Conservation (phyloP, 75 land plant species). For the Adiantum capillusveneris region DNA sequence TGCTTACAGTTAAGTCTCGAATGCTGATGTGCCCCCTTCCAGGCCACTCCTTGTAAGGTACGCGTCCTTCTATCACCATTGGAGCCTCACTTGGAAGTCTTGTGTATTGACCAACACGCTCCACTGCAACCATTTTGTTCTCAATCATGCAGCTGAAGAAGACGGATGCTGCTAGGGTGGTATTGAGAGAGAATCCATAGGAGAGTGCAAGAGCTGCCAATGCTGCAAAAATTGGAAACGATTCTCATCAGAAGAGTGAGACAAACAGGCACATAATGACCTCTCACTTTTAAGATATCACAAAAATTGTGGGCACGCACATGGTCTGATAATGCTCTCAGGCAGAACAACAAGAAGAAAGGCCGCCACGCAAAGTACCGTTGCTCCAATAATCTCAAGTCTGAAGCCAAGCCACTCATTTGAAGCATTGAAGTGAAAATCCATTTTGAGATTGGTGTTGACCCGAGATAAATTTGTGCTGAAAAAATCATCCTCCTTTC, state of each 20-base stretch:
- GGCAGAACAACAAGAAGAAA: constrained; percentile 78
- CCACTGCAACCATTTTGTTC: constrained; percentile 80
- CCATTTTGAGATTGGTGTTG: constrained; percentile 78
- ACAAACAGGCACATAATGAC: not conserved
- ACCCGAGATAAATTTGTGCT: constrained; percentile 64
- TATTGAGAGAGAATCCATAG: constrained; percentile 69
- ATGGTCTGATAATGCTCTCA: constrained; percentile 66
- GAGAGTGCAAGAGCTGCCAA: constrained; percentile 79
- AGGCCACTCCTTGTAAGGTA: constrained; percentile 56
- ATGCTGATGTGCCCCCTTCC: constrained; percentile 43
- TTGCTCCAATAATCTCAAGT: constrained; percentile 73
- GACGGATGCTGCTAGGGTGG: constrained; percentile 43
- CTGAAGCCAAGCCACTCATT: constrained; percentile 98
- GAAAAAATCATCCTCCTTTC: constrained; percentile 53
- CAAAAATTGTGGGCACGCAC: constrained; percentile 17
- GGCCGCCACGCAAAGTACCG: constrained; percentile 71
- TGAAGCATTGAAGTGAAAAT: constrained; percentile 89
- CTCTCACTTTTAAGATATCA: not conserved
- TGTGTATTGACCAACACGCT: constrained; percentile 71
- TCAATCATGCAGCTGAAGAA: constrained; percentile 69
- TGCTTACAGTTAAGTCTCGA: constrained; percentile 51
- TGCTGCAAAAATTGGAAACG: not conserved
- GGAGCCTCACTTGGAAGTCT: constrained; percentile 72
- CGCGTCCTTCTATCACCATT: constrained; percentile 32
- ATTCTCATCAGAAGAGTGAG: not conserved